Evolutionary conservation across 2,329 filamentous ascomycete species (phyloP).

Genomic region (Aspergillus terreus): DNA sequence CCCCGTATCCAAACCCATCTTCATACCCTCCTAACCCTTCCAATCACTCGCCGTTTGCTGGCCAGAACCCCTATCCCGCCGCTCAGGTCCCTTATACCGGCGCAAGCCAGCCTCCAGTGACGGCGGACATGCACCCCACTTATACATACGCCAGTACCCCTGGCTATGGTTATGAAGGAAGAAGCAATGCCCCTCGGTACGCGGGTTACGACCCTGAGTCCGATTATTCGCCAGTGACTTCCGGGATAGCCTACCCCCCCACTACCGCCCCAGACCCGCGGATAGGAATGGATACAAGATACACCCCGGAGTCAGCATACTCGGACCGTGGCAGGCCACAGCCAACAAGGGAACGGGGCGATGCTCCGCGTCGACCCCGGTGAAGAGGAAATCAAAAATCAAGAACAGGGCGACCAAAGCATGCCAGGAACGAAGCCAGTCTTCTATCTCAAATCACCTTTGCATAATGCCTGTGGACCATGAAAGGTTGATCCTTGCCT

Average conservation of each 20-base stretch:
- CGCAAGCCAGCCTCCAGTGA: constrained; percentile 35
- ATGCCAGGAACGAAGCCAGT: constrained; percentile 5
- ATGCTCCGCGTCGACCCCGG: constrained; percentile 36
- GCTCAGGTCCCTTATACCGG: constrained; percentile 31
- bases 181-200: constrained; percentile 40
- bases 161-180: constrained; percentile 36
- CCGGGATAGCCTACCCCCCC: constrained; percentile 39
- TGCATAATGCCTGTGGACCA: background rate
- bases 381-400: constrained; percentile 17
- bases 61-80: constrained; percentile 31
- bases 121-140: constrained; percentile 36
- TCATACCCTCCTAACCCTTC: constrained; percentile 31
- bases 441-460: constrained; percentile 7
- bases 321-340: constrained; percentile 38
- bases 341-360: constrained; percentile 32
- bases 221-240: constrained; percentile 39
- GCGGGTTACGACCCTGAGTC: constrained; percentile 39
- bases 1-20: constrained; percentile 29
- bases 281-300: constrained; percentile 43
- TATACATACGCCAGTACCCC: constrained; percentile 36
- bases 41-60: constrained; percentile 33
- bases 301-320: constrained; percentile 36
- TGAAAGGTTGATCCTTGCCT: background rate
- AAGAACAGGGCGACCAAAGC: background rate
- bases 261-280: constrained; percentile 40